Conservation (phyloP, 495 filamentous ascomycete species). For the Penicillium cinerascens region DNA sequence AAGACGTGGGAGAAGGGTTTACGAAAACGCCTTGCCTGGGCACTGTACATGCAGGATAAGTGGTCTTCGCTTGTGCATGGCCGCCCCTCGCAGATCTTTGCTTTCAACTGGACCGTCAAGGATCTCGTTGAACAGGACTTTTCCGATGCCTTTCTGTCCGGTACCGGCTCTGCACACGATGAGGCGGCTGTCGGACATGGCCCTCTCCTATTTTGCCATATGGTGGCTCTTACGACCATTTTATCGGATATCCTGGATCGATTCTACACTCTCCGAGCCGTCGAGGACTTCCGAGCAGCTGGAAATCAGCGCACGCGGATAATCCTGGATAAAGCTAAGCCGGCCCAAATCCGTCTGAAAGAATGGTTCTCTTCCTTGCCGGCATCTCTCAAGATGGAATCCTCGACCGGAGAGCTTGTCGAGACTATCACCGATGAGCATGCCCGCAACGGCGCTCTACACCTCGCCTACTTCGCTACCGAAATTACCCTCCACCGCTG, state of each 20-base stretch:
- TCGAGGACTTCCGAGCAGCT: constrained; percentile 49
- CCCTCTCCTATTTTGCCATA: constrained; percentile 53
- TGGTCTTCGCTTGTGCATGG: constrained; percentile 57
- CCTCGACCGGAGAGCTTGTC: constrained; percentile 37
- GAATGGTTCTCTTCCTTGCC: constrained; percentile 57
- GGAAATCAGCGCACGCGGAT: constrained; percentile 49
- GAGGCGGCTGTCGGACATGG: constrained; percentile 44
- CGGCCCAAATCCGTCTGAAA: constrained; percentile 56
- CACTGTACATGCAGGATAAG: constrained; percentile 58
- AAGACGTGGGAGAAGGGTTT: constrained; percentile 53
- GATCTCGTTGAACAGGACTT: constrained; percentile 53
- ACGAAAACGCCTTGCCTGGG: constrained; percentile 57
- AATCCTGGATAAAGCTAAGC: constrained; percentile 59
- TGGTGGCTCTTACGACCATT: constrained; percentile 57
- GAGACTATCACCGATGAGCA: constrained; percentile 40
- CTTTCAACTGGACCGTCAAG: constrained; percentile 56
- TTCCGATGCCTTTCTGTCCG: constrained; percentile 34
- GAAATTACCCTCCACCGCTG: constrained; percentile 61
- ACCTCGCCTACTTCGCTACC: constrained; percentile 58
- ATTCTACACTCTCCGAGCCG: constrained; percentile 58
- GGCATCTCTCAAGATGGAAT: constrained; percentile 51
- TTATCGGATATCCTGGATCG: constrained; percentile 58
- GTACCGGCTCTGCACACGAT: constrained; percentile 29
- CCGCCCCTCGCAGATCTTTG: constrained; percentile 52
- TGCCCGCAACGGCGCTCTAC: constrained; percentile 51